A percentile compares a stretch with the other conserved stretches of the same genome.
phyloP scores from a whole-genome alignment of 176 grass and related monocot genomes.

The Aegilops speltoides region DNA sequence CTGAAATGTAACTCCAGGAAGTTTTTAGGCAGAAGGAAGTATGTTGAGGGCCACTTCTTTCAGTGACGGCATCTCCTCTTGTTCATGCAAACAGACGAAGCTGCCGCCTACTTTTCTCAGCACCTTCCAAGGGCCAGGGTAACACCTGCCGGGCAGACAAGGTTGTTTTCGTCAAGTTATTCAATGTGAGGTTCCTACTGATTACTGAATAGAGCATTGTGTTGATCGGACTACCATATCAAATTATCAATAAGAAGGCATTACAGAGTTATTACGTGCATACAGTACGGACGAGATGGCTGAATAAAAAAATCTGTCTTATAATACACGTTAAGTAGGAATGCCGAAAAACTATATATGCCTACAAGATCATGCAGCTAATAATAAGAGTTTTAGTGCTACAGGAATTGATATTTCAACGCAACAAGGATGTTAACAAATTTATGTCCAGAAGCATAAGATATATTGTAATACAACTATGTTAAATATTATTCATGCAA shows the following conservation, averaged over 20 bases:
- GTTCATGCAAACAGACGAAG: conserved; percentile 75
- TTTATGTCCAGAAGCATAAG: background rate
- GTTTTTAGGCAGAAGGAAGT: conserved; percentile 64
- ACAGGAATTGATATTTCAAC: background rate
- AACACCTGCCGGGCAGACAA: conserved; percentile 56
- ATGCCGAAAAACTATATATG: background rate
- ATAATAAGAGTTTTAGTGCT: background rate
- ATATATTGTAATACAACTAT: background rate
- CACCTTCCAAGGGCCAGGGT: conserved; percentile 90
- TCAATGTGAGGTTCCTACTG: background rate
- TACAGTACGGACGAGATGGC: background rate
- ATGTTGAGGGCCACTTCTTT: conserved; percentile 94
- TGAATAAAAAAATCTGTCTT: background rate
- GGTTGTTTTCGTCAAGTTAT: background rate
- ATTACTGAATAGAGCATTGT: background rate
- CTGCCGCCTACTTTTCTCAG: conserved; percentile 65
- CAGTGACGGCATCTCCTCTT: conserved; percentile 85
- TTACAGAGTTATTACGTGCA: background rate
- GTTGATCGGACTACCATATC: background rate
- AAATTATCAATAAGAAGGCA: background rate
- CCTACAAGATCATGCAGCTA: background rate
- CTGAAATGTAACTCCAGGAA: conserved; percentile 5
- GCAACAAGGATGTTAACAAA: background rate
- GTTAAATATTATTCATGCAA: background rate
- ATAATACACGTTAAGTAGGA: background rate